Evolutionary conservation across 2,329 filamentous ascomycete species (phyloP).

Genomic region (Xylaria arbuscula): DNA sequence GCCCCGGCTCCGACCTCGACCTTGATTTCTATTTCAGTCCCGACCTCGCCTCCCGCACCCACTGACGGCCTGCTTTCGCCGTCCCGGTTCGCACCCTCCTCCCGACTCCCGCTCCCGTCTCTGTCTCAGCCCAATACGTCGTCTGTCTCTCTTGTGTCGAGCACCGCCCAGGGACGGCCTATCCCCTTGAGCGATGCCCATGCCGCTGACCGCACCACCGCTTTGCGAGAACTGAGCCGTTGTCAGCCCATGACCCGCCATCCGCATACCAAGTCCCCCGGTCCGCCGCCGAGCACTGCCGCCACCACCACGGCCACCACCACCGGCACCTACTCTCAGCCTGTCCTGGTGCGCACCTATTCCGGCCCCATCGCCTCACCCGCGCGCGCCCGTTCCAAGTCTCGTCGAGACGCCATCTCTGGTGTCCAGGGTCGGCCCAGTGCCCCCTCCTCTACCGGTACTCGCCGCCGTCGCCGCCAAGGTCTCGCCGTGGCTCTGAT

Average conservation of each 20-base stretch:
- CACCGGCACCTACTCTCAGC: constrained; percentile 67
- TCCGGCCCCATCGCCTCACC: constrained; percentile 60
- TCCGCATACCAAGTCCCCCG: constrained; percentile 62
- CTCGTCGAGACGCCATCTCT: constrained; percentile 46
- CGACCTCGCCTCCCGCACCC: constrained; percentile 12
- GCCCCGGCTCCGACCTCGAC: neutral
- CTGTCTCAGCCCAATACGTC: constrained; percentile 62
- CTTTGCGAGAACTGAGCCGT: constrained; percentile 68
- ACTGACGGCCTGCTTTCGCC: constrained; percentile 11
- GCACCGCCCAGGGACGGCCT: constrained; percentile 66
- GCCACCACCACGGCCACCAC: constrained; percentile 61
- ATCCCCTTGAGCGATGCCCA: constrained; percentile 68
- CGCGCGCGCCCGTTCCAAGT: constrained; percentile 45
- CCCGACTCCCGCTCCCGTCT: constrained; percentile 57
- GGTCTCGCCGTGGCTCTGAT: constrained; percentile 58
- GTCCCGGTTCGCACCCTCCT: constrained; percentile 12
- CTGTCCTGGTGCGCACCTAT: constrained; percentile 74
- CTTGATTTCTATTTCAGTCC: neutral
- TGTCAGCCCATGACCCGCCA: constrained; percentile 65
- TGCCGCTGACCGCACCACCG: constrained; percentile 67
- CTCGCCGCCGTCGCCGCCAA: constrained; percentile 49
- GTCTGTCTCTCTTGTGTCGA: constrained; percentile 64
- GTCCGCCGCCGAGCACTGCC: constrained; percentile 50
- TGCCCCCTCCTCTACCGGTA: constrained; percentile 39
- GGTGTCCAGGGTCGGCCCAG: constrained; percentile 42